Conservation (phyloP, 2,329 filamentous ascomycete genomes). For the Fusarium solani-melongenae region DNA sequence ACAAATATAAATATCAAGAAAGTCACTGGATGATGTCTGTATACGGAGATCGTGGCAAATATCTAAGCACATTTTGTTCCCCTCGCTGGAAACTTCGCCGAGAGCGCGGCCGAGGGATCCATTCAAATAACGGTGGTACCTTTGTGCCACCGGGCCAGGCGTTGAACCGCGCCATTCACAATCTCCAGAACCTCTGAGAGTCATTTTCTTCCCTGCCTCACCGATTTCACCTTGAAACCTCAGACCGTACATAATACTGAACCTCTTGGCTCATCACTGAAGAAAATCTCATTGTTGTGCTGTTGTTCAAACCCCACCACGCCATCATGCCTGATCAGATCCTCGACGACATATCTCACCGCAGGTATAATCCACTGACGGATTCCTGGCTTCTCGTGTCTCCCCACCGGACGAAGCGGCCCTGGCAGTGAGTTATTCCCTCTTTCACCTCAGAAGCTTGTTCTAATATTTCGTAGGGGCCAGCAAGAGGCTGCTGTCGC, state of each 20-base stretch:
- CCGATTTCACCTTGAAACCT: background rate
- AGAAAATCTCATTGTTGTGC: background rate
- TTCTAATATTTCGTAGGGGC: conserved; percentile 64
- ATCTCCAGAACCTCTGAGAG: conserved; percentile 7
- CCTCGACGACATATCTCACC: conserved; percentile 95
- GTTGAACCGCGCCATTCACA: conserved; percentile 40
- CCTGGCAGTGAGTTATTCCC: conserved; percentile 84
- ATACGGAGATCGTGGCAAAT: background rate
- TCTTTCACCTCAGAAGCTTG: background rate
- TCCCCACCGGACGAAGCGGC: conserved; percentile 94
- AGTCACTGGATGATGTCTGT: background rate
- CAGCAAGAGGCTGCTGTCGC: conserved; percentile 79
- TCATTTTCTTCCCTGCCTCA: conserved; percentile 18
- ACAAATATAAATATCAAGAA: too few relatives aligned
- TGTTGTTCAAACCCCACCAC: conserved; percentile 14
- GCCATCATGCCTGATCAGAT: conserved; percentile 75
- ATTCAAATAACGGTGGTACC: conserved; percentile 8
- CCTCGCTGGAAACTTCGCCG: conserved; percentile 34
- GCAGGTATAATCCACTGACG: conserved; percentile 91
- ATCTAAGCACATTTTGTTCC: conserved; percentile 13
- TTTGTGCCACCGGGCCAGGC: conserved; percentile 14
- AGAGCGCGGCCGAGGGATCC: conserved; percentile 40
- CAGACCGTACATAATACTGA: background rate
- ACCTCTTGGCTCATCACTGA: background rate
- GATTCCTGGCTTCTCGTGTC: conserved; percentile 95